These are phyloP conservation scores for Phyllosticta capitalensis DNA, from an alignment of 2,329 filamentous ascomycete genomes.

Conservation along the genomic window DNA sequence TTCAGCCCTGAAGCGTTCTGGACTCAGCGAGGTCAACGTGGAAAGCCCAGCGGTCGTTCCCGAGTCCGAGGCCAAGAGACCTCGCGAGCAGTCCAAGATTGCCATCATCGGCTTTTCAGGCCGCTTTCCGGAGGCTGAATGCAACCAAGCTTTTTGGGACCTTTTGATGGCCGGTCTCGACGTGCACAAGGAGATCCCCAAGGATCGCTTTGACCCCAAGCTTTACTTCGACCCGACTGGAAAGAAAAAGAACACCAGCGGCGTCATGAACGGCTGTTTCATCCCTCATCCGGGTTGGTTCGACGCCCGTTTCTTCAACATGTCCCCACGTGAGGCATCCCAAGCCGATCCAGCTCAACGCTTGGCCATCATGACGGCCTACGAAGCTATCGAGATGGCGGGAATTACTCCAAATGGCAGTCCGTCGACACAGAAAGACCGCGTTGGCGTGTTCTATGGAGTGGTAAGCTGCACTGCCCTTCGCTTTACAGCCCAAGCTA, in stretches of 20 bases:
- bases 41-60: constrained; percentile 38
- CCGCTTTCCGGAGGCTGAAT: constrained; percentile 43
- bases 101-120: constrained; percentile 20
- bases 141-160: constrained; percentile 48
- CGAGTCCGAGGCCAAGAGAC: background rate
- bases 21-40: constrained; percentile 16
- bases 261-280: constrained; percentile 19
- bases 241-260: constrained; percentile 13
- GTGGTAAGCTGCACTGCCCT: background rate
- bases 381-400: constrained; percentile 16
- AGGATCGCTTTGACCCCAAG: constrained; percentile 16
- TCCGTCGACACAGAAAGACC: constrained; percentile 16
- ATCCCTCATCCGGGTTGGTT: constrained; percentile 17
- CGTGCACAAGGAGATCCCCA: constrained; percentile 20
- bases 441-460: constrained; percentile 25
- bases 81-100: constrained; percentile 36
- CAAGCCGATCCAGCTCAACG: constrained; percentile 16
- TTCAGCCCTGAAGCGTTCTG: constrained; percentile 2
- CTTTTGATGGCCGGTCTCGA: constrained; percentile 26
- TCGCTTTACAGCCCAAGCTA: constrained; percentile 20
- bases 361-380: constrained; percentile 13
- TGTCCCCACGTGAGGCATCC: constrained; percentile 17
- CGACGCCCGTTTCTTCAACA: constrained; percentile 16
- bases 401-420: constrained; percentile 18
- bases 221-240: constrained; percentile 17